Conservation (phyloP, 179 eudicot species). For the Actinidia arguta region DNA sequence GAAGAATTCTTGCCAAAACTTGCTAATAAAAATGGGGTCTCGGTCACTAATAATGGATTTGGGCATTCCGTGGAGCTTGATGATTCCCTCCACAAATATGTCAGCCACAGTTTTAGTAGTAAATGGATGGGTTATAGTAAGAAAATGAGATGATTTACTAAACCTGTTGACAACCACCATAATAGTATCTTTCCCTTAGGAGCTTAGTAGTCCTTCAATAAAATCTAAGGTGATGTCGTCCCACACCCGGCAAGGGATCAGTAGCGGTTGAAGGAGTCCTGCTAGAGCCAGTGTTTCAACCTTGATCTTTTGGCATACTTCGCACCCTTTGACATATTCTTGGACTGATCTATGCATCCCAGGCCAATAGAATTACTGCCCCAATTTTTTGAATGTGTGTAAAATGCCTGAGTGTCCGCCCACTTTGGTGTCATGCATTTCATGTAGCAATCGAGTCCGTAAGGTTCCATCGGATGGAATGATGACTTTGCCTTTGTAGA, state of each 20-base stretch:
- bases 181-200: not conserved
- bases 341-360: not conserved
- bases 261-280: not conserved
- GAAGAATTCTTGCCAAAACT: too few species aligned
- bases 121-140: not conserved
- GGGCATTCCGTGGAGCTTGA: too few species aligned
- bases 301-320: not conserved
- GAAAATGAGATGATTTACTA: not conserved
- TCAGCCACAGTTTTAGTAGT: not conserved
- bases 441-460: too few species aligned
- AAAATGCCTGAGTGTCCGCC: not conserved
- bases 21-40: too few species aligned
- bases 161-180: not conserved
- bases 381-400: not conserved
- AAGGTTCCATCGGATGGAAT: too few species aligned
- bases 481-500: too few species aligned
- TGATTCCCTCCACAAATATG: not conserved
- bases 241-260: not conserved
- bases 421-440: too few species aligned
- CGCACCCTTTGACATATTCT: not conserved
- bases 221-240: conserved; percentile 6
- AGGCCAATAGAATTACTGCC: not conserved
- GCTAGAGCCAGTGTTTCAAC: too few species aligned
- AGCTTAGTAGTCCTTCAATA: not conserved
- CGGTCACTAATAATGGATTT: too few species aligned